Percentiles rank a stretch among this genome's conserved stretches.
These are phyloP conservation scores for Phytophthora kernoviae DNA, from an alignment of 352 stramenopile genomes.

Conservation along the genomic window DNA sequence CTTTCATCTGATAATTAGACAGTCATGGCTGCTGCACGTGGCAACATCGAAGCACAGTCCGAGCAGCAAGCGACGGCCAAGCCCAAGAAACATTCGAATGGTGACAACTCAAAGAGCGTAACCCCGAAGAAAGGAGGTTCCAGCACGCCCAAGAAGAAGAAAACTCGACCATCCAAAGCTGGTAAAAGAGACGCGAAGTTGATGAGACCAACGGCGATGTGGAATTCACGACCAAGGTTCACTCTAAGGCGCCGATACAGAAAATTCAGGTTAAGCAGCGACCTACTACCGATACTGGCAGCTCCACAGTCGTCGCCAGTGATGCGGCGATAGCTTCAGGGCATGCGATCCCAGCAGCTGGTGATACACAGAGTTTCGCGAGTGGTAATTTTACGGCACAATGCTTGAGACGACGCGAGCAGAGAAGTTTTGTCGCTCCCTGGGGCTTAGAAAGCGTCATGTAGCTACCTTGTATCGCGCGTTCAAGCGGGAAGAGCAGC, in stretches of 20 bases:
- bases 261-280: slow-evolving; percentile 22
- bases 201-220: slow-evolving; percentile 5
- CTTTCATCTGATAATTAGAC: too few species aligned
- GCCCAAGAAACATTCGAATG: too few species aligned
- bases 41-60: too few species aligned
- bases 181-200: background rate
- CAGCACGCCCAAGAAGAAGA: background rate
- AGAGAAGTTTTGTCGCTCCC: slow-evolving; percentile 57
- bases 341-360: background rate
- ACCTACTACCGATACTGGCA: slow-evolving; percentile 10
- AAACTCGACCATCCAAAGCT: background rate
- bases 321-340: background rate
- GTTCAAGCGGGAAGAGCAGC: slow-evolving; percentile 54
- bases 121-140: background rate
- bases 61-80: too few species aligned
- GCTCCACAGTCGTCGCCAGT: slow-evolving; percentile 8
- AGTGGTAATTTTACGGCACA: slow-evolving; percentile 46
- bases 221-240: background rate
- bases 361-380: slow-evolving; percentile 28
- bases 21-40: too few species aligned
- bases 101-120: too few species aligned
- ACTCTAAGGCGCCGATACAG: slow-evolving; percentile 1
- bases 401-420: slow-evolving; percentile 55
- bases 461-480: slow-evolving; percentile 38
- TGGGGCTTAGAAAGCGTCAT: slow-evolving; percentile 49